Percentiles rank a stretch among this genome's conserved stretches.
These are phyloP conservation scores for Fibroporia radiculosa DNA, from an alignment of 768 basidiomycete species.

Conservation along the genomic window DNA sequence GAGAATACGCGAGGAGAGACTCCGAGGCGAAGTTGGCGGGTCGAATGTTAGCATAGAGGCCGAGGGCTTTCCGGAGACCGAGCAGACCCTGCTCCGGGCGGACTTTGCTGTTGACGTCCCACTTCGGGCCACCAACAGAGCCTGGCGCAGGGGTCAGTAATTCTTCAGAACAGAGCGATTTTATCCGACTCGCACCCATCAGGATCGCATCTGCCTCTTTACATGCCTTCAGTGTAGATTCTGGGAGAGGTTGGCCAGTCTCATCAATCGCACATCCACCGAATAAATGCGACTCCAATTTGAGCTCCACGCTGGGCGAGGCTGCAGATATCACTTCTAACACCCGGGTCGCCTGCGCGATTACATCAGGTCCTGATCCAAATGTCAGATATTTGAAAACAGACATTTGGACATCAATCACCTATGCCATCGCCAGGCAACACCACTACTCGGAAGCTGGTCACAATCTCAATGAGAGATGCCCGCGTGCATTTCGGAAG, in stretches of 20 bases:
- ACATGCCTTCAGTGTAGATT: constrained; percentile 81
- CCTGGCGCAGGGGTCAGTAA: constrained; percentile 40
- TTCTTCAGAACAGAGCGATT: too few species aligned
- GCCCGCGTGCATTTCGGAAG: neutral
- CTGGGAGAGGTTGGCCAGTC: constrained; percentile 77
- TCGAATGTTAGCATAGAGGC: constrained; percentile 96
- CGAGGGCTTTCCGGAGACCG: constrained; percentile 81
- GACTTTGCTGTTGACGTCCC: constrained; percentile 84
- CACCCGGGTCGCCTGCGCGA: constrained; percentile 77
- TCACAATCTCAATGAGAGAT: constrained; percentile 4
- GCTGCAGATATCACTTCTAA: constrained; percentile 62
- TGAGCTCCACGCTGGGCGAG: constrained; percentile 59
- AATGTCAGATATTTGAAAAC: neutral
- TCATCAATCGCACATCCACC: constrained; percentile 93
- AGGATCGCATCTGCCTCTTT: constrained; percentile 92
- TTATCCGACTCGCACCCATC: constrained; percentile 56
- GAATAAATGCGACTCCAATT: constrained; percentile 70
- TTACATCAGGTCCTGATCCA: constrained; percentile 77
- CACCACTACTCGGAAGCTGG: constrained; percentile 80
- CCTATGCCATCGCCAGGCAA: constrained; percentile 98
- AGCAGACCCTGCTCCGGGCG: constrained; percentile 93
- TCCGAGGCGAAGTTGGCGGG: constrained; percentile 94
- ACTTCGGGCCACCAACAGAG: constrained; percentile 98
- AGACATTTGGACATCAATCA: constrained; percentile 23
- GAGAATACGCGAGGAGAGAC: constrained; percentile 77